phyloP scores from a whole-genome alignment of 2,329 filamentous ascomycete species.

The Fusarium praegraminearum region DNA sequence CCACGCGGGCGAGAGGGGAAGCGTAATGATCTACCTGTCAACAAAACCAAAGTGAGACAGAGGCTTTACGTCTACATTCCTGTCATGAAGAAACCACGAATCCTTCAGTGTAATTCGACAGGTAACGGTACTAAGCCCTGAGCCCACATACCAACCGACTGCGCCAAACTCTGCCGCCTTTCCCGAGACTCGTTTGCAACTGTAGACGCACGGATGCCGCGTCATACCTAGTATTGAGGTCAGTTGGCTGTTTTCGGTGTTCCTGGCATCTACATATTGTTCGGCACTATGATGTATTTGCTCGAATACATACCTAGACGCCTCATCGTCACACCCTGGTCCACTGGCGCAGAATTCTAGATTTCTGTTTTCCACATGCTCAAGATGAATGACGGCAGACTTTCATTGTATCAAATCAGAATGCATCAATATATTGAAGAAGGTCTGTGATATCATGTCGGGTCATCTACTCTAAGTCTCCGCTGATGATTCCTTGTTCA shows the following conservation, averaged over 20 bases:
- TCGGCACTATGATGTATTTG: not conserved
- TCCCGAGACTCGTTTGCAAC: not conserved
- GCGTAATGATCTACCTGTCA: not conserved
- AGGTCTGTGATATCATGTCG: not conserved
- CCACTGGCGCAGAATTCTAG: too few species aligned
- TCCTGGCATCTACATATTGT: not conserved
- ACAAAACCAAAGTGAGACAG: not conserved
- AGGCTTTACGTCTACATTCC: constrained; percentile 6
- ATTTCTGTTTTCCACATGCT: not conserved
- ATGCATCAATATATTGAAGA: not conserved
- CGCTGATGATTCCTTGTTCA: not conserved
- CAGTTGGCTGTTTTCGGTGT: not conserved
- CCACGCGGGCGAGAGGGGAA: not conserved
- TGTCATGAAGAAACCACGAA: too few species aligned
- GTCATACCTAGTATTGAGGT: not conserved
- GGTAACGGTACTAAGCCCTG: too few species aligned
- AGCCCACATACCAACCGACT: constrained; percentile 3
- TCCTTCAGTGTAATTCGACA: rapidly evolving
- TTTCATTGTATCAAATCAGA: not conserved
- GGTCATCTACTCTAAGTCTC: not conserved
- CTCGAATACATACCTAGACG: not conserved
- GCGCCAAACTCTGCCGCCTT: not conserved
- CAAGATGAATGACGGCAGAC: not conserved
- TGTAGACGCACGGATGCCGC: not conserved
- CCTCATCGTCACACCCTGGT: not conserved